Evolutionary conservation across 176 grass and related monocot genomes (phyloP).

Genomic region (Oropetium thomaeum): DNA sequence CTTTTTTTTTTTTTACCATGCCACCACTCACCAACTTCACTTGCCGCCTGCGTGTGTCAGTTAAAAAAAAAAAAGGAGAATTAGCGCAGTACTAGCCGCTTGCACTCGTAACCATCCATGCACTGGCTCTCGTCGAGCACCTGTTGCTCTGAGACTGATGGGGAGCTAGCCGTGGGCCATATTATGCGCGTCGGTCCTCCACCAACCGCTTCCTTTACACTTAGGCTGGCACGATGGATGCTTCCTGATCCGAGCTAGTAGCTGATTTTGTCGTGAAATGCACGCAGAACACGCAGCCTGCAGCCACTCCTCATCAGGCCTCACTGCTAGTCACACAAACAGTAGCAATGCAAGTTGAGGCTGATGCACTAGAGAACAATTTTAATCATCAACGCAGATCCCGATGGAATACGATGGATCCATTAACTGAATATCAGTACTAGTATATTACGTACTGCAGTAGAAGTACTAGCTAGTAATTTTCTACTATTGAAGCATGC

Average conservation of each 20-base stretch:
- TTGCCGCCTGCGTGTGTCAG: background rate
- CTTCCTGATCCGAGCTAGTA: slow-evolving; percentile 14
- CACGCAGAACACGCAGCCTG: background rate
- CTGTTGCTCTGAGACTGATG: slow-evolving; percentile 4
- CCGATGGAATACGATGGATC: background rate
- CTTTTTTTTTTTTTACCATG: no score
- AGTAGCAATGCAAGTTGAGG: background rate
- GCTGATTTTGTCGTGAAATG: slow-evolving; percentile 11
- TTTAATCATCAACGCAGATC: background rate
- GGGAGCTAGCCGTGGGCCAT: background rate
- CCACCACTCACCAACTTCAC: no score
- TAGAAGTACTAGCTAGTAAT: no score
- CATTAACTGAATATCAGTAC: no score
- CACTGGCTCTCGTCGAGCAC: background rate
- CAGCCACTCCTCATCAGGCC: background rate
- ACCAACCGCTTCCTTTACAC: slow-evolving; percentile 11
- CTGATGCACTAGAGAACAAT: background rate
- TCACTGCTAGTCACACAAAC: background rate
- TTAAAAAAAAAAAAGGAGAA: background rate
- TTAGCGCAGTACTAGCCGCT: background rate
- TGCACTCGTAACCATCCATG: background rate
- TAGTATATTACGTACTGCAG: no score
- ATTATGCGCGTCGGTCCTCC: background rate
- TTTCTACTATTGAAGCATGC: no score
- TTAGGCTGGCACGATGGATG: slow-evolving; percentile 5